Evolutionary conservation across 331 rosid genomes (phyloP).

Genomic region (Acacia pycnantha): DNA sequence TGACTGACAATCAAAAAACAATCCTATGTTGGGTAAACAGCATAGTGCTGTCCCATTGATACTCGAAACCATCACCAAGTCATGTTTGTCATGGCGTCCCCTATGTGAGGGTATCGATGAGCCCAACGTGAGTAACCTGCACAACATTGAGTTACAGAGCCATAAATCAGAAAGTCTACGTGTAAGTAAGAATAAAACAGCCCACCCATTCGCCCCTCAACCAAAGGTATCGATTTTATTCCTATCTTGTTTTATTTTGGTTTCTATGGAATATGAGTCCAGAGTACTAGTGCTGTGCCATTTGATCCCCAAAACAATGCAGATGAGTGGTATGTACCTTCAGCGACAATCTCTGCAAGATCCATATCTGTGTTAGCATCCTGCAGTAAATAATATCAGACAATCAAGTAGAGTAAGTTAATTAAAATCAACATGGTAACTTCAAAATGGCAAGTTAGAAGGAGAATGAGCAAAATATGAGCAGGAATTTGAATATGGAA

Average conservation of each 20-base stretch:
- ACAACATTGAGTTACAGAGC: conserved; percentile 11
- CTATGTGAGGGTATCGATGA: conserved; percentile 60
- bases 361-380: conserved; percentile 57
- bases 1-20: neutral
- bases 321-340: conserved; percentile 42
- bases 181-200: neutral
- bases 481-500: neutral
- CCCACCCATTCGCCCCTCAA: neutral
- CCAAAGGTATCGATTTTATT: neutral
- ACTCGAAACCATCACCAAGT: conserved; percentile 25
- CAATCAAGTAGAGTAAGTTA: neutral
- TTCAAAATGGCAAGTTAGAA: neutral
- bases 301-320: neutral
- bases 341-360: conserved; percentile 66
- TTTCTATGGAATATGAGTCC: neutral
- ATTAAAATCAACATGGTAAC: neutral
- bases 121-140: conserved; percentile 84
- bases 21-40: neutral
- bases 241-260: neutral
- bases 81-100: conserved; percentile 42
- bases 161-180: conserved; percentile 13
- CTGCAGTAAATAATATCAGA: conserved; percentile 45
- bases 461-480: neutral
- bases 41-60: conserved; percentile 3
- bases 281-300: neutral